Percentiles rank a stretch among this genome's conserved stretches.
Conservation (phyloP, 2,329 filamentous ascomycete species). For the Talaromyces sp. region DNA sequence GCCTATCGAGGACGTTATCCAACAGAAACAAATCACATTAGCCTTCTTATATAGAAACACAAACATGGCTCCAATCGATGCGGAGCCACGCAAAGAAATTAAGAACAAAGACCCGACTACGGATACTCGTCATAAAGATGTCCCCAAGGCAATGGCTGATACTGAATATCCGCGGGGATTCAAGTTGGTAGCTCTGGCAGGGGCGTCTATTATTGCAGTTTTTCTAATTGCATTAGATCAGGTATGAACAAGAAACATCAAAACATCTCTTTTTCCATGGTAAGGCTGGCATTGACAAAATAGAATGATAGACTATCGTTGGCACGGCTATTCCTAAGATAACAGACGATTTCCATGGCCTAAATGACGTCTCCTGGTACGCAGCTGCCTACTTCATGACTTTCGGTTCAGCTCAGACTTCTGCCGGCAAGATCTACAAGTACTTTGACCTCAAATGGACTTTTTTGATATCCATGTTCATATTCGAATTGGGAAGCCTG, state of each 20-base stretch:
- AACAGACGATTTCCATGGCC: constrained; percentile 7
- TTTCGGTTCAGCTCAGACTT: constrained; percentile 4
- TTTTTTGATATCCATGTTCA: constrained; percentile 21
- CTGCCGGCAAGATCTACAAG: constrained; percentile 2
- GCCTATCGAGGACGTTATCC: not conserved
- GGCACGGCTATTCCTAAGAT: constrained; percentile 18
- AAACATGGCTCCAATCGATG: not conserved
- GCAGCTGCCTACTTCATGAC: constrained; percentile 11
- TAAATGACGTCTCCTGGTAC: constrained; percentile 11
- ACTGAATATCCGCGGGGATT: not conserved
- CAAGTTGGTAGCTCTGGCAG: not conserved
- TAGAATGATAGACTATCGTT: constrained; percentile 1
- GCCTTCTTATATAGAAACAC: not conserved
- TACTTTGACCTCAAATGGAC: constrained; percentile 6
- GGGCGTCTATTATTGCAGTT: not conserved
- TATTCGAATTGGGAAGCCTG: constrained; percentile 30
- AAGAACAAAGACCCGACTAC: too few relatives aligned
- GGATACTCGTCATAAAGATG: not conserved
- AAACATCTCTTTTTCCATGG: not conserved
- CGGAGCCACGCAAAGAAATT: not conserved
- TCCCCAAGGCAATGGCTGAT: not conserved
- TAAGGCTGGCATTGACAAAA: not conserved
- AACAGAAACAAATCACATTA: not conserved
- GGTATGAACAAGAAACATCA: not conserved
- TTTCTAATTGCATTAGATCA: not conserved